Conservation (phyloP, 2,329 filamentous ascomycete species). For the Aureobasidium leucospermi region DNA sequence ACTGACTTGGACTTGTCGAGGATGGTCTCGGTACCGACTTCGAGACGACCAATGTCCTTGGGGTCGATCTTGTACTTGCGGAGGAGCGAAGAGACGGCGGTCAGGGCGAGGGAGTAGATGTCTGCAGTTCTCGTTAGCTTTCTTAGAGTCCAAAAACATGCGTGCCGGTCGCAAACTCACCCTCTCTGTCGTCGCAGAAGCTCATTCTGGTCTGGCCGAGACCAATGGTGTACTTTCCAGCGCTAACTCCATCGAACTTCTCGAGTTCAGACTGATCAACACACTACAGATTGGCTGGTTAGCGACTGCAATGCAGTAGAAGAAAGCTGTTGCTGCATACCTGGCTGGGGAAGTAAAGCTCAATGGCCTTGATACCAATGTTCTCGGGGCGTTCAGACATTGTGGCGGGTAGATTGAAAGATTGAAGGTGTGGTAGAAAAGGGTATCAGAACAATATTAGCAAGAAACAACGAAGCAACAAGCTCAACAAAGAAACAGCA, state of each 20-base stretch:
- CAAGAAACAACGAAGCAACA: constrained; percentile 1
- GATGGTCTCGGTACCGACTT: constrained; percentile 48
- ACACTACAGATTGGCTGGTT: constrained; percentile 33
- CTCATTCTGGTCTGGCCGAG: constrained; percentile 50
- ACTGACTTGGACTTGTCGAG: constrained; percentile 51
- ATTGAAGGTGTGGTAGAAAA: neutral
- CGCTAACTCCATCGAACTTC: constrained; percentile 47
- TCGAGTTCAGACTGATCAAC: constrained; percentile 48
- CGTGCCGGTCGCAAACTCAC: constrained; percentile 24
- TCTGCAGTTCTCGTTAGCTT: constrained; percentile 28
- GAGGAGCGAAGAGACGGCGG: constrained; percentile 44
- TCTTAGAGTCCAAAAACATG: neutral
- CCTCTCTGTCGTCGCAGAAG: constrained; percentile 49
- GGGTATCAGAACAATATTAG: constrained; percentile 11
- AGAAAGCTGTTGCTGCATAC: constrained; percentile 27
- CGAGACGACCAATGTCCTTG: constrained; percentile 43
- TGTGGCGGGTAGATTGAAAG: constrained; percentile 5
- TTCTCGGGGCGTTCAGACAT: constrained; percentile 43
- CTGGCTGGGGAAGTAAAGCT: constrained; percentile 49
- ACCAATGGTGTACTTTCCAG: constrained; percentile 48
- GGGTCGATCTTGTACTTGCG: constrained; percentile 47
- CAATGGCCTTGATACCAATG: constrained; percentile 48
- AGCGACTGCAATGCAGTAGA: neutral
- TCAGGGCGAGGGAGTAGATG: constrained; percentile 48
- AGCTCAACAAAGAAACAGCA: constrained; percentile 11